Percentiles rank a stretch among this genome's conserved stretches.
These are phyloP conservation scores for Lipomyces mesembrius DNA, from an alignment of 805 yeast species.

Conservation along the genomic window DNA sequence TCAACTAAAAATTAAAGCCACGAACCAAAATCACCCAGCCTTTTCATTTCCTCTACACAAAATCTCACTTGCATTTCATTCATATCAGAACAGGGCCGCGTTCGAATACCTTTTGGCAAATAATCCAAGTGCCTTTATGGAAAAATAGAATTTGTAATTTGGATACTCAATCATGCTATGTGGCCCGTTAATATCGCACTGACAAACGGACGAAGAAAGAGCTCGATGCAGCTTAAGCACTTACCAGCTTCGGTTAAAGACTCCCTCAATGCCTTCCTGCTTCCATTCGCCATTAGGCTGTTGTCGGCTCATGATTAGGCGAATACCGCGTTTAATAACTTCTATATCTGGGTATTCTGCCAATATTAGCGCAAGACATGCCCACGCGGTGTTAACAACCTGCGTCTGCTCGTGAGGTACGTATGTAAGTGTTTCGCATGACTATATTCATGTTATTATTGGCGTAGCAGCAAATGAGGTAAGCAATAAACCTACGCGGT, in stretches of 20 bases:
- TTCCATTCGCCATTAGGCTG: conserved; percentile 79
- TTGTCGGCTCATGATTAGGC: conserved; percentile 68
- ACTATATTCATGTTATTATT: conserved; percentile 7
- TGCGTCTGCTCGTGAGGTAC: conserved; percentile 49
- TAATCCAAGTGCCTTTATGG: conserved; percentile 91
- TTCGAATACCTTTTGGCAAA: conserved; percentile 47
- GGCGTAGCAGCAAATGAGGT: neutral
- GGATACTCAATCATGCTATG: conserved; percentile 77
- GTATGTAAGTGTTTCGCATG: conserved; percentile 35
- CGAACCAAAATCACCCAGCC: neutral
- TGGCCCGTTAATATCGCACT: conserved; percentile 55
- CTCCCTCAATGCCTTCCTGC: conserved; percentile 88
- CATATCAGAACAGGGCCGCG: neutral
- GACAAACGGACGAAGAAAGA: conserved; percentile 49
- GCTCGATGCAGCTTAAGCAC: neutral
- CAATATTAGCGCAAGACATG: conserved; percentile 73
- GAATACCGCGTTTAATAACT: conserved; percentile 67
- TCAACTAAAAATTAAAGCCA: neutral
- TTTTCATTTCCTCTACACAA: neutral
- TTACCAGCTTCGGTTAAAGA: conserved; percentile 71
- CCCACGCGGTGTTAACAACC: conserved; percentile 95
- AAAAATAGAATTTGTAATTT: conserved; percentile 83
- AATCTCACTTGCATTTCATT: neutral
- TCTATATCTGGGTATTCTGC: conserved; percentile 77
- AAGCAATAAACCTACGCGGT: conserved; percentile 66